Percentiles rank a stretch among this genome's conserved stretches.
Conservation (phyloP, 495 filamentous ascomycete species). For the Podospora pseudopauciseta region DNA sequence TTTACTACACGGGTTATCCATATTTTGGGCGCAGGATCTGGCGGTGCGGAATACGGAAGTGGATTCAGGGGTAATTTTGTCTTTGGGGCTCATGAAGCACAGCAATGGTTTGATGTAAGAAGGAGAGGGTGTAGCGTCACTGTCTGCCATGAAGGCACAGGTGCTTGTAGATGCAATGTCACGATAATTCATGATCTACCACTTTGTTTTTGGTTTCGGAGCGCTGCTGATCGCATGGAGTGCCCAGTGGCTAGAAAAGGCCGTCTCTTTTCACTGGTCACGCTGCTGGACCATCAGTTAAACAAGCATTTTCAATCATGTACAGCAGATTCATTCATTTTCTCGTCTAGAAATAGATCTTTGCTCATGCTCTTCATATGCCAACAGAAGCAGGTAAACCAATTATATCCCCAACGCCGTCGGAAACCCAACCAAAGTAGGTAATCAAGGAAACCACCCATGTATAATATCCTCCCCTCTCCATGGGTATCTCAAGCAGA, state of each 20-base stretch:
- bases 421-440: no score
- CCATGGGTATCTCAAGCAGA: slow-evolving; percentile 20
- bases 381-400: background rate
- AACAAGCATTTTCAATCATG: background rate
- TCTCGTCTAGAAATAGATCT: background rate
- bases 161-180: background rate
- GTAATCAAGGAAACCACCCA: background rate
- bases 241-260: no score
- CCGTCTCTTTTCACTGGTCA: no score
- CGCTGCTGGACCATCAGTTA: no score
- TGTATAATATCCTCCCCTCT: background rate
- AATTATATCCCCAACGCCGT: background rate
- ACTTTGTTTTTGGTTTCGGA: background rate
- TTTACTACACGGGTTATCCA: background rate
- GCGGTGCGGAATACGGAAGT: slow-evolving; percentile 6
- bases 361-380: background rate
- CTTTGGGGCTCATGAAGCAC: slow-evolving; percentile 19
- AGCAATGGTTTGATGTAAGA: slow-evolving; percentile 5
- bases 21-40: slow-evolving; percentile 15
- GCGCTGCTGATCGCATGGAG: no score
- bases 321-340: background rate
- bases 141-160: background rate
- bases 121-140: slow-evolving; percentile 12
- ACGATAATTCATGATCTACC: background rate
- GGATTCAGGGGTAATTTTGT: slow-evolving; percentile 3